Conservation (phyloP, 2,329 filamentous ascomycete genomes). For the Furcasterigmium furcatum region DNA sequence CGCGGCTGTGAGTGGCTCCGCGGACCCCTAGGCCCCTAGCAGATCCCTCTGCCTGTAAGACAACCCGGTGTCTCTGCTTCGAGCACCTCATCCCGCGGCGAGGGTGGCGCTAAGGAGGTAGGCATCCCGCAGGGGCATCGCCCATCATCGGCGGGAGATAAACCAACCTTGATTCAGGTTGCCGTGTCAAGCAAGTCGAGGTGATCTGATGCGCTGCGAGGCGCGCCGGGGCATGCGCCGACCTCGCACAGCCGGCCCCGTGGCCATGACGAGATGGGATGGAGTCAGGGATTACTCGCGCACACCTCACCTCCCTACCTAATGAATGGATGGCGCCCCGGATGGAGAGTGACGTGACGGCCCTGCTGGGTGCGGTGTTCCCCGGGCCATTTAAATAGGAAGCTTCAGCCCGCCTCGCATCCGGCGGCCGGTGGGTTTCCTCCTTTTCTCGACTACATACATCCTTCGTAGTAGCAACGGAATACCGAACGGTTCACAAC, state of each 20-base stretch:
- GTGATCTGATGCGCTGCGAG: too few relatives aligned
- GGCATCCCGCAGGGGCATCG: not conserved
- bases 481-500: not conserved
- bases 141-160: not conserved
- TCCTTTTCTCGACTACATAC: not conserved
- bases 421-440: not conserved
- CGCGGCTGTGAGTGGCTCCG: conserved; percentile 7
- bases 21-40: conserved; percentile 4
- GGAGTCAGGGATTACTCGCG: too few relatives aligned
- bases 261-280: too few relatives aligned
- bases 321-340: too few relatives aligned
- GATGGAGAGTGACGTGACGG: too few relatives aligned
- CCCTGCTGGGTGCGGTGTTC: too few relatives aligned
- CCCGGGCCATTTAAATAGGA: too few relatives aligned
- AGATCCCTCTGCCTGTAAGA: conserved; percentile 1
- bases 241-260: too few relatives aligned
- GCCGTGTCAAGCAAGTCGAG: too few relatives aligned
- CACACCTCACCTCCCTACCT: too few relatives aligned
- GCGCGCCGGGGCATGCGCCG: too few relatives aligned
- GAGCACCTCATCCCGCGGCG: not conserved
- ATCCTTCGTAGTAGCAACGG: not conserved
- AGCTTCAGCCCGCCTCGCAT: too few relatives aligned
- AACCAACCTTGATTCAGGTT: not conserved
- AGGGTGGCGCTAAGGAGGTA: not conserved
- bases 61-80: not conserved